Evolutionary conservation across 345 rosid genomes (phyloP), one percentile per base, ranked within the genome.

Genomic region (Euphorbia peplus): DNA sequence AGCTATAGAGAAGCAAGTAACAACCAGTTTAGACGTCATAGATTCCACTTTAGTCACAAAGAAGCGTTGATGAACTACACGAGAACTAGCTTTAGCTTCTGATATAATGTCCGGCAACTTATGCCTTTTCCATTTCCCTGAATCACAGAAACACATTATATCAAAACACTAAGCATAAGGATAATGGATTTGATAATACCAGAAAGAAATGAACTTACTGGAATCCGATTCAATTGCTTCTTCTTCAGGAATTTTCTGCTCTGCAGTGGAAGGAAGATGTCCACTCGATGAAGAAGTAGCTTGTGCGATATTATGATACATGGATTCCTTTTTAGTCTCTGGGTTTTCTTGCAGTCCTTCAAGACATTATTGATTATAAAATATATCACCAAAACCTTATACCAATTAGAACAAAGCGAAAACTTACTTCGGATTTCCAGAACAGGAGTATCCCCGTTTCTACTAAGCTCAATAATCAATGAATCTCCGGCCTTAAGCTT

Each of bases 401-500:
- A n/a, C n/a, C n/a, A n/a, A n/a, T n/a, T n/a, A n/a, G n/a, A n/a
- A n/a, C n/a, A n/a, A n/a, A n/a, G n/a, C n/a, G 42, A 39, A 39
- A 53, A 42, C 56, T 39, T 30, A 71, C 75, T 41, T 7, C 21
- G 22, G 55, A 64, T 37, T 64, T 47, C 42, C 11, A 71, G 25
- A n/a, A 29, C n/a, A 19, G 69, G 68, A 13, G 12, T 39, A 5
- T 28, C 9, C 35, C 69, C 69, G 30, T 47, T 65, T 15, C 57
- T 16, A 22, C 48, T 32, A 44, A 64, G 64, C 32, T 71, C 50
- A 56, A 71, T 35, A 44, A 30, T 64, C 39, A 71, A 39, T 9
- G 58, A 41, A 29, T 71, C 69, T 8, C 75, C 75, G 8, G 21
- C 3, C 58, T 63, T 22, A 37, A 71, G 68, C 16, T 30, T 18